phyloP scores from a whole-genome alignment of 176 grass and related monocot species.

The Triticum dicoccoides region DNA sequence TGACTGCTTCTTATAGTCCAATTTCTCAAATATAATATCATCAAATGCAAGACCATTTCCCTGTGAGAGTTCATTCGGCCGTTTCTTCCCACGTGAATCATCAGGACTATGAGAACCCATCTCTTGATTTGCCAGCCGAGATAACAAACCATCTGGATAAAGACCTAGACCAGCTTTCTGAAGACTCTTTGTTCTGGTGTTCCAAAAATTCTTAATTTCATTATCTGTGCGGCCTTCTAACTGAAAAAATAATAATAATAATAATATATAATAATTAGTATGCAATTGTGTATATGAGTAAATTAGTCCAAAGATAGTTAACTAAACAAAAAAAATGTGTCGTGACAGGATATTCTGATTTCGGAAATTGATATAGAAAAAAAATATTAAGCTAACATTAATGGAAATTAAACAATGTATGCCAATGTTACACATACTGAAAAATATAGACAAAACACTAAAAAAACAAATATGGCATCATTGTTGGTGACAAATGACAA shows the following conservation, averaged over 20 bases:
- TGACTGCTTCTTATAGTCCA: slow-evolving; percentile 9
- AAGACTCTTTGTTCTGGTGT: slow-evolving; percentile 59
- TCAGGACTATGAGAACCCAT: slow-evolving; percentile 15
- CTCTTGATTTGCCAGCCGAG: slow-evolving; percentile 36
- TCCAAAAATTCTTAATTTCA: slow-evolving; percentile 87
- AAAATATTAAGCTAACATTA: neutral
- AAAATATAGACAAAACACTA: neutral
- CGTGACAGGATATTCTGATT: too few species aligned
- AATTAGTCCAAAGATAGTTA: neutral
- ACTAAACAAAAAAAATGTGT: neutral
- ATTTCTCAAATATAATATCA: slow-evolving; percentile 29
- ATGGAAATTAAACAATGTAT: neutral
- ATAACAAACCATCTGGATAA: slow-evolving; percentile 47
- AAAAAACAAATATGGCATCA: neutral
- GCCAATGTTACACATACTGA: neutral
- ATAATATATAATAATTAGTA: neutral
- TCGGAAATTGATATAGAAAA: too few species aligned
- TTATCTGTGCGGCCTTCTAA: slow-evolving; percentile 77
- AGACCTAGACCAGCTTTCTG: slow-evolving; percentile 40
- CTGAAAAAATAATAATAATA: slow-evolving; percentile 36
- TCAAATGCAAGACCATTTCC: slow-evolving; percentile 3
- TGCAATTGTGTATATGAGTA: neutral
- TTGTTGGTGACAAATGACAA: neutral
- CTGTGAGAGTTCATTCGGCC: slow-evolving; percentile 12
- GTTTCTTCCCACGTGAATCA: slow-evolving; percentile 28